Evolutionary conservation across 2,329 filamentous ascomycete species (phyloP), one percentile per base, ranked within the genome.

Genomic region (Sarocladiaceae sp.): DNA sequence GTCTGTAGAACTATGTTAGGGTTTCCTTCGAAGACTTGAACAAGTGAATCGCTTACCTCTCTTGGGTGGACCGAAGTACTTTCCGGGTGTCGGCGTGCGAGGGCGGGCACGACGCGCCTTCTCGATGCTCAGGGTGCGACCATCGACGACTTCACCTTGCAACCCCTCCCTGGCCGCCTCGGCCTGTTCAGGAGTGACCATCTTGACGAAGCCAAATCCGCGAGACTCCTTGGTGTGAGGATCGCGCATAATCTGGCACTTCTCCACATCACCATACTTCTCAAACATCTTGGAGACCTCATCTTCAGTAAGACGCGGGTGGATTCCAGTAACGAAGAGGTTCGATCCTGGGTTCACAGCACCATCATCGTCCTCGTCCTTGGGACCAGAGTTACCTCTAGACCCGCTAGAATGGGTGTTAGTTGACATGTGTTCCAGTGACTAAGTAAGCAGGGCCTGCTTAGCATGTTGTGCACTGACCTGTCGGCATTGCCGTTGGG

Each of bases 181-280:
- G 58, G 94, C 94, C 72, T 96, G 89, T 52, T 97, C 93, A 47
- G 90, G 83, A 54, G 90, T 95, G 55, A 91, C 85, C 93, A 99
- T 97, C 79, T 99, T 97, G 69, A 99, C 94, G 76, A 99, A 99
- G 53, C 94, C 94, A 60, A 99, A 99, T 60, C 94, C 94, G 72
- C 94, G 94, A 62, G 93, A 97, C 74, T 99, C 94, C 75, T 96
- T 96, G 65, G 90, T 95, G 73, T 99, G 94, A 56, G 94, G 94
- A 67, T 99, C 94, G 66, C 93, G 85, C 94, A 99, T 99, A 76
- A 99, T 99, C 71, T 97, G 95, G 77, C 93, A 97, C 75, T 95
- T 97, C 76, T 97, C 93, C 50, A 99, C 94, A 68, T 96, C 91
- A 61, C 94, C 94, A 65, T 97, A 97, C 75, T 97, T 99, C 75